Base-by-base conservation (phyloP, 192 early-diverging fungal genomes). In the Coemansia sp. region DNA sequence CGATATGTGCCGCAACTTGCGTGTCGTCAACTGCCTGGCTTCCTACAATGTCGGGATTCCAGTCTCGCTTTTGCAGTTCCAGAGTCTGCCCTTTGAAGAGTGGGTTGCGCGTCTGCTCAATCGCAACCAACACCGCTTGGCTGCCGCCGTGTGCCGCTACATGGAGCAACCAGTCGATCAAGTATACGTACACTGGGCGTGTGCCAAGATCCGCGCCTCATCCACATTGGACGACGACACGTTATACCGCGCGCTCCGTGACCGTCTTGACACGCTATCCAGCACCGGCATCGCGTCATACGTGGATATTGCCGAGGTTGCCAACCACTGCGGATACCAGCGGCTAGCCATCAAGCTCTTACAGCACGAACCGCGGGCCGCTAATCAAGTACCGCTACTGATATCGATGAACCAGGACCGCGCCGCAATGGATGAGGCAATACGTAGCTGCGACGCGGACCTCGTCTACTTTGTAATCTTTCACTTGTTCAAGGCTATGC, bases 171-270 rank as follows among this genome's bases (percentile, higher is more conserved):
- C 89, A 15, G 83, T 86, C 0, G 92, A 94, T 63, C 86, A 91
- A 35, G 92, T 98, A 14, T 76, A 95, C 19, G 91, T 97, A 46
- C 93, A 97, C 68, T 99, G 98, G 98, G 98, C 96, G 1, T 96
- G 98, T 62, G 89, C 92, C 57, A 97, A 98, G 84, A 96, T 96
- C 59, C 93, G 91, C 60, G 79, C 86, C 1, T 85, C 87, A 1
- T 86, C 88, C 3, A 76, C 70, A 0, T 89, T 96, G 20, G 93
- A 96, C 68, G 96, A 98, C 42, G 95, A 98, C 41, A 88, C 90
- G 1, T 84, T 96, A 19, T 94, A 89, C 59, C 83, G 88, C 17
- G 70, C 90, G 39, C 89, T 99, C 41, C 86, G 93, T 15, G 90
- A 92, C 6, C 92, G 94, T 36, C 82, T 98, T 0, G 85, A 86